Percentiles rank a stretch among this genome's conserved stretches.
These are phyloP conservation scores for Neonectria magnoliae DNA, from an alignment of 2,329 filamentous ascomycete genomes.

Conservation along the genomic window DNA sequence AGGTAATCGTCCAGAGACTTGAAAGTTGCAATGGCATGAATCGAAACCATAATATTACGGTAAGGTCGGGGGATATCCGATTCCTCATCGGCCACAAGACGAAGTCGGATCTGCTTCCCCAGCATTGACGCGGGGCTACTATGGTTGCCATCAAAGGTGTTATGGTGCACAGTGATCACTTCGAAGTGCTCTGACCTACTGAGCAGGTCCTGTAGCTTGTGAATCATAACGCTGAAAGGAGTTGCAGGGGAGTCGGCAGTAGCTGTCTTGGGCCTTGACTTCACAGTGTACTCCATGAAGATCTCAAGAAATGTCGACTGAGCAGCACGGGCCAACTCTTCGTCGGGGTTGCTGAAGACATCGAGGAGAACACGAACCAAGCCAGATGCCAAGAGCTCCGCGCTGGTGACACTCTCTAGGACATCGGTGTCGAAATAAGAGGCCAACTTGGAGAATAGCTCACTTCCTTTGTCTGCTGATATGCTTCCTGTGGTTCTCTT, in stretches of 20 bases:
- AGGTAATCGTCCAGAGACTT: constrained; percentile 97
- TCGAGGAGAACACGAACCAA: constrained; percentile 86
- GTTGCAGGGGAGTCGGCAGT: constrained; percentile 77
- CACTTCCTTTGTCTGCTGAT: constrained; percentile 62
- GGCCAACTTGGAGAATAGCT: constrained; percentile 79
- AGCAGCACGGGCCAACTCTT: constrained; percentile 70
- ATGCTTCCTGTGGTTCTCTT: constrained; percentile 59
- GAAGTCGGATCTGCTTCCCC: constrained; percentile 91
- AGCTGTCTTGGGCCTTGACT: constrained; percentile 71
- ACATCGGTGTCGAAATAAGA: constrained; percentile 89
- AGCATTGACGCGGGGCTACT: constrained; percentile 96
- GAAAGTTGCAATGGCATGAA: constrained; percentile 97
- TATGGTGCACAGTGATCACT: constrained; percentile 93
- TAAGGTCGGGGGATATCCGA: constrained; percentile 90
- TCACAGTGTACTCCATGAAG: constrained; percentile 84
- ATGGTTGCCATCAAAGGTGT: constrained; percentile 87
- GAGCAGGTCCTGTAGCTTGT: constrained; percentile 94
- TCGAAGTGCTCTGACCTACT: constrained; percentile 98
- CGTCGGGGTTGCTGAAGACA: constrained; percentile 79
- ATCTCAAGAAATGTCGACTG: constrained; percentile 87
- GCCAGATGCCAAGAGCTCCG: constrained; percentile 89
- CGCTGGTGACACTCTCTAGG: constrained; percentile 92
- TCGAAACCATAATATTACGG: constrained; percentile 96
- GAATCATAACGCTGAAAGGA: constrained; percentile 88
- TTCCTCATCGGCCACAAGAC: constrained; percentile 87